Base-by-base conservation (phyloP, 306 rosid species). In the Potentilla sterilis region DNA sequence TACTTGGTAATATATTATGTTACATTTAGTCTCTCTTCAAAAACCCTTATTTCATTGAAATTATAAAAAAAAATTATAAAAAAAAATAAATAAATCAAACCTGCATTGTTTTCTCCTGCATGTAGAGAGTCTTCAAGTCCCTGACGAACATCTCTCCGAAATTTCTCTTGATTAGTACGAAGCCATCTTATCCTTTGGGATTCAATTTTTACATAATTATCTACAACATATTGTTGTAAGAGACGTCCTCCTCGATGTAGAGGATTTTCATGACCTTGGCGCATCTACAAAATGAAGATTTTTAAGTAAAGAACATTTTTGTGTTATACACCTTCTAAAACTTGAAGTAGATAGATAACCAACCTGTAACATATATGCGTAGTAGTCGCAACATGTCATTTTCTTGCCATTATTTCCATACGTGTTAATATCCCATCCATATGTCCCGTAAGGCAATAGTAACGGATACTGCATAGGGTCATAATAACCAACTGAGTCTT, bases 121-220 rank as follows among this genome's bases (percentile, higher is more conserved):
- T 28, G 28, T 28, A 28, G 28, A 28, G 28, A 28, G 28, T 28
- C 28, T 28, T 28, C 28, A 28, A 28, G 28, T 28, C 28, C 28
- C 28, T 28, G 28, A 28, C 28, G 28, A 28, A 28, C 28, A 28
- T 28, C 28, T 28, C 28, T 16, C 15, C 63, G 4, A 5, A 72
- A 34, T 24, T 15, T 16, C 4, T 37, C 2, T 21, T 72, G 49
- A 12, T 72, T 35, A 14, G 2, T 14, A 10, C 21, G 24, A 19
- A 49, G 1, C 5, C 22, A 73, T 10, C 41, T 28, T 5, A 73
- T 13, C 14, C 32, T 35, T 2, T 49, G 16, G 24, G 28, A 41
- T 21, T 73, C 57, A 19, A 59, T 22, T n/a, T 73, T 73, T 9
- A 58, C 40, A 24, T 73, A 73, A 43, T 55, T 73, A 42, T 73